Evolutionary conservation across 345 rosid genomes (phyloP).

Genomic region (Balakata baccata): DNA sequence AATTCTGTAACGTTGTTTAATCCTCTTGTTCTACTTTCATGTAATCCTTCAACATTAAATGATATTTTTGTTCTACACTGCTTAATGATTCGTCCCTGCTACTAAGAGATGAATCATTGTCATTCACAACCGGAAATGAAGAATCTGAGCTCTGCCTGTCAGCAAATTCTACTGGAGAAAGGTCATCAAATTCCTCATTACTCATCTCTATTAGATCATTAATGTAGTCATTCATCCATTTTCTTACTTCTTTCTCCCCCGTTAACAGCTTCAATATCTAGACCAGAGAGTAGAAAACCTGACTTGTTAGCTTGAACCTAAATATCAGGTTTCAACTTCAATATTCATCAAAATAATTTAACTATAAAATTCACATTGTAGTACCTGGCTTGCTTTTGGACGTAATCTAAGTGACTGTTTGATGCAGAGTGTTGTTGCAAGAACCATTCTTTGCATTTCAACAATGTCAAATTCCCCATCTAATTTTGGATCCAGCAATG

Average conservation of each 20-base stretch:
- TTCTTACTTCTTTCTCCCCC: constrained; percentile 13
- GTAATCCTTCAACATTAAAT: constrained; percentile 25
- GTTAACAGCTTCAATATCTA: constrained; percentile 31
- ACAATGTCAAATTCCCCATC: background rate
- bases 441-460: constrained; percentile 21
- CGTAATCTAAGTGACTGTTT: constrained; percentile 23
- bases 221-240: constrained; percentile 17
- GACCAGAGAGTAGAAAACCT: background rate
- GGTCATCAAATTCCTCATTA: constrained; percentile 15
- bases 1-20: background rate
- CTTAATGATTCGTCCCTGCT: background rate
- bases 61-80: background rate
- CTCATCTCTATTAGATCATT: constrained; percentile 3
- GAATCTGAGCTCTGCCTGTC: background rate
- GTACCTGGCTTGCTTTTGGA: constrained; percentile 25
- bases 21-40: constrained; percentile 19
- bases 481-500: constrained; percentile 19
- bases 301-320: background rate
- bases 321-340: background rate
- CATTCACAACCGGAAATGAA: background rate
- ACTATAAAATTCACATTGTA: background rate
- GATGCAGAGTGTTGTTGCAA: constrained; percentile 25
- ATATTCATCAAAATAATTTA: background rate
- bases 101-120: background rate
- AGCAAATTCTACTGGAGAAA: background rate